Evolutionary conservation across 2,329 filamentous ascomycete species (phyloP), one percentile per base, ranked within the genome.

Genomic region (Neospermospora avenae): DNA sequence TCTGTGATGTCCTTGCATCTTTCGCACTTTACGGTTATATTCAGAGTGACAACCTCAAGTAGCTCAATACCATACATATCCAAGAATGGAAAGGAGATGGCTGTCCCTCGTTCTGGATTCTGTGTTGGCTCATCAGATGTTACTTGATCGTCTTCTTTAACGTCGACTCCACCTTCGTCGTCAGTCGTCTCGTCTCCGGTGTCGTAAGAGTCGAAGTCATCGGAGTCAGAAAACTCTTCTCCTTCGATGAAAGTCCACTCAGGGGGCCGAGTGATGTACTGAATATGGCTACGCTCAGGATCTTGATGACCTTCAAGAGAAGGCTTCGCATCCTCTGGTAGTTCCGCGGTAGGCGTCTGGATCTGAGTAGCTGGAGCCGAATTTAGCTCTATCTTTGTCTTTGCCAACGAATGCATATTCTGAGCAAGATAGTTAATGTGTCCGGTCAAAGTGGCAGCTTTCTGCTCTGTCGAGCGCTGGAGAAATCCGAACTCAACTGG

Each of bases 51-150:
- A 1, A 93, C 74, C 67, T 93, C 85, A 8, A 96, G 78, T 2
- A 95, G 75, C 69, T 95, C 90, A 62, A 95, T 87, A 39, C 87
- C 84, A 70, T 91, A 82, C 1, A 96, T 81, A 68, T 93, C 89
- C 60, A 95, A 77, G 25, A 82, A 85, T 0, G 91, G 91, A 67
- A 95, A 91, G 0, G 87, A 91, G 7, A 96, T 79, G 57, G 89
- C 84, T n/a, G 90, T 88, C 24, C 90, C 90, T 56, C 81, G 79
- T 69, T 91, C 89, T n/a, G 66, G 62, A 46, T 70, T 70, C 2
- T 68, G 61, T 3, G 65, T 39, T 41, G 59, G 37, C 48, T 55
- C 14, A 58, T 49, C 18, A 37, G 64, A 41, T 68, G 69, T 2
- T 71, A 58, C 53, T 16, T 54, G 42, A 18, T 61, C 74, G 39